These are phyloP conservation scores for Zancudomyces culisetae DNA, from an alignment of 371 early-diverging fungal genomes.

Conservation along the genomic window DNA sequence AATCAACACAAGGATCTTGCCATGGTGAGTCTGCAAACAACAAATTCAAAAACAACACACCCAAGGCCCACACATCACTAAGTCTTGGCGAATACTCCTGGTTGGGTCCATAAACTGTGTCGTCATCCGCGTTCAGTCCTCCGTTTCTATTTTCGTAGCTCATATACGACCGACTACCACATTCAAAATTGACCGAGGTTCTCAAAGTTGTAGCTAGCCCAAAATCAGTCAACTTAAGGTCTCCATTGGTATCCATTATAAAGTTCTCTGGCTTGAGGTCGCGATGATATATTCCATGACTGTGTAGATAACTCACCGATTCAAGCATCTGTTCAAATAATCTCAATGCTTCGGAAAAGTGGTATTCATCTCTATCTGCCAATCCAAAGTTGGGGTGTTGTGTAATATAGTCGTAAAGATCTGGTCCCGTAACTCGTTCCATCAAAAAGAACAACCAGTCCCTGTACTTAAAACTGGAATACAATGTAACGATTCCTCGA, in stretches of 20 bases:
- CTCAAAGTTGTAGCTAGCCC: constrained; percentile 47
- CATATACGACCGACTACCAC: constrained; percentile 50
- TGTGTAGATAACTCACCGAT: constrained; percentile 62
- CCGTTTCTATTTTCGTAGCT: constrained; percentile 44
- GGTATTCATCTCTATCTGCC: constrained; percentile 29
- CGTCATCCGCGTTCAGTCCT: constrained; percentile 20
- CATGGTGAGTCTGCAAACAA: constrained; percentile 44
- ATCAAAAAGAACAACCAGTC: constrained; percentile 52
- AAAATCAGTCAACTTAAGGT: constrained; percentile 56
- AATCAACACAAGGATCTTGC: constrained; percentile 33
- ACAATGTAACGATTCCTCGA: constrained; percentile 42
- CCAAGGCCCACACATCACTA: constrained; percentile 43
- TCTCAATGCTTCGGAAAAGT: constrained; percentile 38
- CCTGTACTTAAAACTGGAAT: constrained; percentile 44
- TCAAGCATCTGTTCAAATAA: constrained; percentile 66
- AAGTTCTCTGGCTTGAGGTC: constrained; percentile 90
- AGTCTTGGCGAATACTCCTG: constrained; percentile 29
- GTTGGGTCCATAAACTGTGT: constrained; percentile 22
- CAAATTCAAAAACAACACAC: constrained; percentile 39
- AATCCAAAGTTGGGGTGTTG: constrained; percentile 35
- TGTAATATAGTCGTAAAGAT: constrained; percentile 58
- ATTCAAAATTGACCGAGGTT: constrained; percentile 51
- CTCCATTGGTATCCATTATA: constrained; percentile 31
- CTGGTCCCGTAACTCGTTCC: constrained; percentile 55
- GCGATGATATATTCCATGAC: constrained; percentile 59